These are phyloP conservation scores for Pestalotiopsis sp. DNA, from an alignment of 2,329 filamentous ascomycete species.

Conservation along the genomic window DNA sequence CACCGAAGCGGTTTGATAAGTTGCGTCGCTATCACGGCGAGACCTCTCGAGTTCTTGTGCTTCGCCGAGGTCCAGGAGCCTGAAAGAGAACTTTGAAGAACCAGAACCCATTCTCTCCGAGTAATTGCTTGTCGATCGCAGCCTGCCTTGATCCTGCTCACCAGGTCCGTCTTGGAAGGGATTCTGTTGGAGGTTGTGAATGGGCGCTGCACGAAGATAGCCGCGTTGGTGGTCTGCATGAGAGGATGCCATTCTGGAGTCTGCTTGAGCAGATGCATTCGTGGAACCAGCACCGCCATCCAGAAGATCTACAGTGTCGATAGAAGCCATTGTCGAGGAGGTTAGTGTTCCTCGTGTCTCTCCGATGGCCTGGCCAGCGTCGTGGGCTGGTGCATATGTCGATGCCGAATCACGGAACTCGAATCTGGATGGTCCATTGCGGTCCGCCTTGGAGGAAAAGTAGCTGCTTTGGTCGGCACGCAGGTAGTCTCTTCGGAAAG, in stretches of 20 bases:
- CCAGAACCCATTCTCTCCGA: slow-evolving; percentile 9
- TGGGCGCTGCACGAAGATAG: background rate
- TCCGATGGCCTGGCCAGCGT: slow-evolving; percentile 14
- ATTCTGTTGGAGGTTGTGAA: background rate
- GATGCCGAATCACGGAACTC: slow-evolving; percentile 30
- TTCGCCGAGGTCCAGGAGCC: slow-evolving; percentile 25
- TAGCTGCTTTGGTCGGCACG: slow-evolving; percentile 14
- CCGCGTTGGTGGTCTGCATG: background rate
- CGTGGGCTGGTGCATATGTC: slow-evolving; percentile 18
- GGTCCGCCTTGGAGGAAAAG: slow-evolving; percentile 18
- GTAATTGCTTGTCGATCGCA: background rate
- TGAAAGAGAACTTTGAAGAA: slow-evolving; percentile 26
- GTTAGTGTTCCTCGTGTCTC: background rate
- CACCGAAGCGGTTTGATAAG: slow-evolving; percentile 22
- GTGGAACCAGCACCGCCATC: background rate
- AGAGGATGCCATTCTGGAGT: background rate
- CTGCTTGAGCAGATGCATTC: background rate
- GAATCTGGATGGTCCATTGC: slow-evolving; percentile 23
- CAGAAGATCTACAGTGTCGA: background rate
- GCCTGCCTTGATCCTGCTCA: background rate
- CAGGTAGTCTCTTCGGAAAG: slow-evolving; percentile 15
- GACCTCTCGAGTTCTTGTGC: slow-evolving; percentile 23
- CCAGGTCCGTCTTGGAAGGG: background rate
- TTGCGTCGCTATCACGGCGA: slow-evolving; percentile 25
- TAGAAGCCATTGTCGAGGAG: slow-evolving; percentile 1